Conservation (phyloP, 2,329 filamentous ascomycete genomes). For the Beauveria brongniartii region DNA sequence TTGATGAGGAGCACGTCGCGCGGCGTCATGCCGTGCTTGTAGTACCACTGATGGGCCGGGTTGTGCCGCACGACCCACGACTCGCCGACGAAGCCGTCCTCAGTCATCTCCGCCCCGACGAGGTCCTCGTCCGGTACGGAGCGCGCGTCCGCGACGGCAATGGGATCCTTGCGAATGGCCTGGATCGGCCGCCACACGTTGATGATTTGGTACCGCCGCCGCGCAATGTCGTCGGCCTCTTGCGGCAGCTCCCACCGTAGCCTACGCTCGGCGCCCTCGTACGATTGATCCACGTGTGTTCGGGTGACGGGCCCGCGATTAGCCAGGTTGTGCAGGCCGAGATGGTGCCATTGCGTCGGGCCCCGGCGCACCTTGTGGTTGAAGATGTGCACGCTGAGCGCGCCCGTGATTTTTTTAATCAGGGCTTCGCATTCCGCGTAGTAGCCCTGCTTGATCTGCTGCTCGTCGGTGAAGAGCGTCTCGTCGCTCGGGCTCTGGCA, state of each 20-base stretch:
- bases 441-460: slow-evolving; percentile 53
- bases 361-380: slow-evolving; percentile 61
- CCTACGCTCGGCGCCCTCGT: slow-evolving; percentile 28
- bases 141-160: slow-evolving; percentile 43
- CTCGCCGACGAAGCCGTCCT: slow-evolving; percentile 40
- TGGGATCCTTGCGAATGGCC: slow-evolving; percentile 37
- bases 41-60: slow-evolving; percentile 42
- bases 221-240: slow-evolving; percentile 29
- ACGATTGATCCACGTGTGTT: slow-evolving; percentile 47
- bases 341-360: slow-evolving; percentile 52
- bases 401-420: slow-evolving; percentile 51
- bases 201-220: slow-evolving; percentile 43
- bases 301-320: slow-evolving; percentile 37
- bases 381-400: slow-evolving; percentile 56
- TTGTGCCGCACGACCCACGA: slow-evolving; percentile 37
- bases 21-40: slow-evolving; percentile 41
- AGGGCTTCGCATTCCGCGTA: slow-evolving; percentile 65
- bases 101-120: slow-evolving; percentile 40
- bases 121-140: slow-evolving; percentile 44
- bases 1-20: slow-evolving; percentile 52
- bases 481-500: slow-evolving; percentile 23
- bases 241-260: slow-evolving; percentile 35
- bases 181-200: slow-evolving; percentile 35
- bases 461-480: slow-evolving; percentile 41
- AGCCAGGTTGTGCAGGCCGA: slow-evolving; percentile 52